Percentiles rank a stretch among this genome's conserved stretches.
Evolutionary conservation across 2,329 filamentous ascomycete species (phyloP).

Genomic region (Phialophora verrucosa): DNA sequence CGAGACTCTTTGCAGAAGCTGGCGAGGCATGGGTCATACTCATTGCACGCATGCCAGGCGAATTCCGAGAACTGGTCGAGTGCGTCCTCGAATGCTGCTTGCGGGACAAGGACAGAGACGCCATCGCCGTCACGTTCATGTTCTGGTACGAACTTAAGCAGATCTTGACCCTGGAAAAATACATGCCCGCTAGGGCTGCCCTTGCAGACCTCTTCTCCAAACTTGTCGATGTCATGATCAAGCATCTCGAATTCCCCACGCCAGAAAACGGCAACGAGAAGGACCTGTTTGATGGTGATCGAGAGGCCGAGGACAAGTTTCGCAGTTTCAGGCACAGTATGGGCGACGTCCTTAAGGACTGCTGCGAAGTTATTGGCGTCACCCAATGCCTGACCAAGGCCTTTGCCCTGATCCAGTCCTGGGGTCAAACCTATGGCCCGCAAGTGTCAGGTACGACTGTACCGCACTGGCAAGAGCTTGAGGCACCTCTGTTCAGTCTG

Average conservation of each 20-base stretch:
- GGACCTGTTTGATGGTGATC: constrained; percentile 93
- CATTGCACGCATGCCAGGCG: constrained; percentile 79
- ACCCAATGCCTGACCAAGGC: constrained; percentile 90
- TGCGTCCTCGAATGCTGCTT: constrained; percentile 89
- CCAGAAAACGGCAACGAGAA: constrained; percentile 74
- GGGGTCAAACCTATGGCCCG: constrained; percentile 81
- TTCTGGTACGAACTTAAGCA: constrained; percentile 99
- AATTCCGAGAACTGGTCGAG: constrained; percentile 86
- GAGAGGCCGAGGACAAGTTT: constrained; percentile 96
- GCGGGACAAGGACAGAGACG: constrained; percentile 85
- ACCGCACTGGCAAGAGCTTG: constrained; percentile 94
- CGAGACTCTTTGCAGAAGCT: constrained; percentile 88
- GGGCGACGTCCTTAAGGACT: constrained; percentile 97
- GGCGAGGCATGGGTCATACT: constrained; percentile 93
- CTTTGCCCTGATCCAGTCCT: constrained; percentile 80
- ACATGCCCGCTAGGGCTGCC: constrained; percentile 78
- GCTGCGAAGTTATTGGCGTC: constrained; percentile 93
- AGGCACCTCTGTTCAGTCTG: constrained; percentile 93
- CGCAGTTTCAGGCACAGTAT: constrained; percentile 95
- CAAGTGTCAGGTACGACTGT: constrained; percentile 76
- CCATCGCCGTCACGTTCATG: constrained; percentile 89
- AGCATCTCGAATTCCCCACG: constrained; percentile 83
- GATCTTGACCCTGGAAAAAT: constrained; percentile 88
- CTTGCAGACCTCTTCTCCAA: constrained; percentile 83
- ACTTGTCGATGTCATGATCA: constrained; percentile 90